Evolutionary conservation across 352 stramenopile species (phyloP).

Genomic region (Phytophthora nicotianae): DNA sequence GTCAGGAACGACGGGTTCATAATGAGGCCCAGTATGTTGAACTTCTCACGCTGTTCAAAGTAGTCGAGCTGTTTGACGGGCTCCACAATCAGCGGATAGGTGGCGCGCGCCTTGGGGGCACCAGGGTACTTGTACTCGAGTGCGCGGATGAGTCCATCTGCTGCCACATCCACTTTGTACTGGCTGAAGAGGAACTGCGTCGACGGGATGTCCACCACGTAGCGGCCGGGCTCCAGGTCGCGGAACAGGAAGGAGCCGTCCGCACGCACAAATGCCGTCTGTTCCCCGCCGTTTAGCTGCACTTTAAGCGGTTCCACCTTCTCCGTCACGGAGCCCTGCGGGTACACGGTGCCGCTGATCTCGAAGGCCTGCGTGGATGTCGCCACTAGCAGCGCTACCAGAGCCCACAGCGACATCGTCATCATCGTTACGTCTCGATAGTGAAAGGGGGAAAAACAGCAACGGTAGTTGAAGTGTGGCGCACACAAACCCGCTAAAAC

Average conservation of each 20-base stretch:
- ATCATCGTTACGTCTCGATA: conserved; percentile 14
- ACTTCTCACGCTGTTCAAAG: conserved; percentile 87
- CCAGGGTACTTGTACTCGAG: conserved; percentile 86
- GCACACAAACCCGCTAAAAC: conserved; percentile 14
- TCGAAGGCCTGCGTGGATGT: conserved; percentile 46
- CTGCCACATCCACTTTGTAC: conserved; percentile 66
- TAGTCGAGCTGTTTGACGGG: conserved; percentile 75
- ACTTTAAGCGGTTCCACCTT: conserved; percentile 70
- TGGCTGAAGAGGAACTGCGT: conserved; percentile 75
- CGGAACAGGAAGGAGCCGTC: conserved; percentile 79
- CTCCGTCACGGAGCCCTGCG: conserved; percentile 47
- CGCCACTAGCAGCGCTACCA: conserved; percentile 43
- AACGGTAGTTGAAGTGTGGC: conserved; percentile 11
- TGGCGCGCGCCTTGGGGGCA: conserved; percentile 58
- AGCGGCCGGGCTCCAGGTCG: conserved; percentile 70
- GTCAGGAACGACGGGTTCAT: conserved; percentile 87
- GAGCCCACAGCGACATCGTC: conserved; percentile 32
- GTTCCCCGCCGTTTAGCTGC: conserved; percentile 75
- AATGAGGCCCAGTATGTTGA: conserved; percentile 74
- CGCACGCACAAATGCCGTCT: conserved; percentile 64
- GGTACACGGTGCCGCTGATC: conserved; percentile 64
- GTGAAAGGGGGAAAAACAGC: conserved; percentile 11
- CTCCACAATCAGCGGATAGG: conserved; percentile 71
- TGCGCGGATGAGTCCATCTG: conserved; percentile 57
- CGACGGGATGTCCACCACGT: conserved; percentile 78